These are phyloP conservation scores for Paramyrothecium sp. DNA, from an alignment of 2,329 filamentous ascomycete species.

Conservation along the genomic window DNA sequence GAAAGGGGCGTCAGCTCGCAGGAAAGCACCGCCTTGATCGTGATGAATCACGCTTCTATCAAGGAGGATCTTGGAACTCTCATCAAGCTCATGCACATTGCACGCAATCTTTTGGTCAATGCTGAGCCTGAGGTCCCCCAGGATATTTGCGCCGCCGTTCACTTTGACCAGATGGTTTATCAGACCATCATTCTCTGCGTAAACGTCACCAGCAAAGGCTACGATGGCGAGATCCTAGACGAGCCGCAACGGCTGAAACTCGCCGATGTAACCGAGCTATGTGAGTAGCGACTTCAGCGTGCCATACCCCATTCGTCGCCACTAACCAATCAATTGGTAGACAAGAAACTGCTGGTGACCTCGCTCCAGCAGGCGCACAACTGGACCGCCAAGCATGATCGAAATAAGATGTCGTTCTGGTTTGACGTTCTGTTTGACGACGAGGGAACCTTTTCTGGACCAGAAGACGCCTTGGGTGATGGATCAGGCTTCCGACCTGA, in stretches of 20 bases:
- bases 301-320: neutral
- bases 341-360: constrained; percentile 66
- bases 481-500: constrained; percentile 53
- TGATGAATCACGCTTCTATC: constrained; percentile 59
- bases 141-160: constrained; percentile 62
- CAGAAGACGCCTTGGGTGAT: constrained; percentile 52
- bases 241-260: constrained; percentile 55
- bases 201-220: constrained; percentile 66
- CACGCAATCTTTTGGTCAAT: constrained; percentile 62
- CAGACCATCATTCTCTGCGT: constrained; percentile 65
- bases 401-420: constrained; percentile 71
- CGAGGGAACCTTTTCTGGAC: constrained; percentile 42
- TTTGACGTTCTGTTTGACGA: constrained; percentile 64
- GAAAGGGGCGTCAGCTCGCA: constrained; percentile 58
- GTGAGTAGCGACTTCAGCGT: constrained; percentile 36
- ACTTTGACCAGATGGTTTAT: constrained; percentile 65
- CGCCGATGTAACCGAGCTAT: constrained; percentile 63
- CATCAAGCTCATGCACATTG: constrained; percentile 67
- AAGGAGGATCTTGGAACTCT: constrained; percentile 62
- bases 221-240: constrained; percentile 62
- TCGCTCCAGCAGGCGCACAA: constrained; percentile 67
- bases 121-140: constrained; percentile 64
- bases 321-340: constrained; percentile 30
- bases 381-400: constrained; percentile 67
- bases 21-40: constrained; percentile 61